Evolutionary conservation across 1,139 yeast species (phyloP).

Genomic region (Hyphopichia wangnamkhiaoensis): DNA sequence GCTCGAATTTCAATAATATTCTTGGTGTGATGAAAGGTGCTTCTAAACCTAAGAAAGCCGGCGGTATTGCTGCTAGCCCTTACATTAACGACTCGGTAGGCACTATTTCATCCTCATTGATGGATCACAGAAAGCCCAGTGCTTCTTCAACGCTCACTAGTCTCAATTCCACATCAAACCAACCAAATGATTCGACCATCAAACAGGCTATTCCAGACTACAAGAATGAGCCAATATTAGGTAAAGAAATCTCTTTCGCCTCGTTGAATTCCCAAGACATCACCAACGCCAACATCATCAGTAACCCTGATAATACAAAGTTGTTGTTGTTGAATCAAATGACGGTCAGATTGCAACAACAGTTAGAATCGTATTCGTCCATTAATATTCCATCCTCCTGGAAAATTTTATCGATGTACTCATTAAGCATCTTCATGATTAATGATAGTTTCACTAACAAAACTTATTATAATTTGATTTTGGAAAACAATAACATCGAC

Average conservation of each 20-base stretch:
- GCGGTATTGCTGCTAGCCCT: slow-evolving; percentile 6
- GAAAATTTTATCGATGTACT: slow-evolving; percentile 45
- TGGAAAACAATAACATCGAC: slow-evolving; percentile 17
- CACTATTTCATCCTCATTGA: slow-evolving; percentile 41
- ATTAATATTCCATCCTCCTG: slow-evolving; percentile 43
- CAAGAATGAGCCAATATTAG: slow-evolving; percentile 2
- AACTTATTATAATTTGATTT: slow-evolving; percentile 31
- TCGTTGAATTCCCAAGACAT: slow-evolving; percentile 19
- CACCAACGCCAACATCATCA: slow-evolving; percentile 20
- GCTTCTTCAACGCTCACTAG: slow-evolving; percentile 41
- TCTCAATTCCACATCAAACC: slow-evolving; percentile 20
- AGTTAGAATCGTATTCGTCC: slow-evolving; percentile 31
- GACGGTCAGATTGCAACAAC: slow-evolving; percentile 43
- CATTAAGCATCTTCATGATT: slow-evolving; percentile 29
- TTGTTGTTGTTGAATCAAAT: slow-evolving; percentile 27
- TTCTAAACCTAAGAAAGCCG: slow-evolving; percentile 12
- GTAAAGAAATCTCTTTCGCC: slow-evolving; percentile 4
- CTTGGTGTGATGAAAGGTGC: slow-evolving; percentile 22
- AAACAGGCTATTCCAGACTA: neutral
- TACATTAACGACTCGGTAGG: slow-evolving; percentile 24
- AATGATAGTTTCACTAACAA: slow-evolving; percentile 27
- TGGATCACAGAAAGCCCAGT: slow-evolving; percentile 27
- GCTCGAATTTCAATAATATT: slow-evolving; percentile 28
- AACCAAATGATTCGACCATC: neutral
- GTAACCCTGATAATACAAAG: slow-evolving; percentile 24